Conservation (phyloP, 75 land plant genomes). For the Isoetes taiwanensis region DNA sequence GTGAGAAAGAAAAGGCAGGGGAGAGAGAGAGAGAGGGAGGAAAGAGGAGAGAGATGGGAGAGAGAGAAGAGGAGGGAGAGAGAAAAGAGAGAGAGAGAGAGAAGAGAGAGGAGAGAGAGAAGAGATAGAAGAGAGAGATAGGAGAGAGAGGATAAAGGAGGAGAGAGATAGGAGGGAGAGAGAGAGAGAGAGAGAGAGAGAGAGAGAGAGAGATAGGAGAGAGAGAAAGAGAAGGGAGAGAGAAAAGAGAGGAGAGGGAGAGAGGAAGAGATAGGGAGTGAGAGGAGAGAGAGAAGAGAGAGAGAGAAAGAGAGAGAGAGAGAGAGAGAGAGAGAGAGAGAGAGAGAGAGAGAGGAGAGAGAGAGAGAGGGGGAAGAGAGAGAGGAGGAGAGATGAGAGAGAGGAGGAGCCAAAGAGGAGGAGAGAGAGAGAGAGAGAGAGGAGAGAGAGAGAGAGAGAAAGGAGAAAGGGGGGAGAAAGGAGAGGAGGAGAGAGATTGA, state of each 20-base stretch:
- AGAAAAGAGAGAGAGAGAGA: too few species aligned
- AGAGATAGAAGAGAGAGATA: too few species aligned
- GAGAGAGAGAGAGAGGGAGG: too few species aligned
- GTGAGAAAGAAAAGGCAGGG: too few species aligned
- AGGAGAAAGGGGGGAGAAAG: background rate
- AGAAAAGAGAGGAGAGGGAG: background rate
- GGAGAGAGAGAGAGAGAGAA: background rate
- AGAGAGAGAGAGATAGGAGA: too few species aligned
- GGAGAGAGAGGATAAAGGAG: too few species aligned
- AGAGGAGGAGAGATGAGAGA: background rate
- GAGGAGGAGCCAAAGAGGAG: background rate
- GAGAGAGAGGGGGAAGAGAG: background rate
- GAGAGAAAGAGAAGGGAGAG: too few species aligned
- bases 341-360: background rate
- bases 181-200: too few species aligned
- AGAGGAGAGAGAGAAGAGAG: background rate
- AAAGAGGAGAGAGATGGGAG: too few species aligned
- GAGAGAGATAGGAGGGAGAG: too few species aligned
- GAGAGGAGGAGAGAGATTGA: background rate
- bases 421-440: background rate
- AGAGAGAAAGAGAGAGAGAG: background rate
- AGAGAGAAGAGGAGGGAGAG: too few species aligned
- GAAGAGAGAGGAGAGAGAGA: too few species aligned
- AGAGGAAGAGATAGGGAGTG: background rate
- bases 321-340: conserved; percentile 1